Evolutionary conservation across 176 grass and related monocot genomes (phyloP), one percentile per base, ranked within the genome.

Genomic region (Carex cristatella): DNA sequence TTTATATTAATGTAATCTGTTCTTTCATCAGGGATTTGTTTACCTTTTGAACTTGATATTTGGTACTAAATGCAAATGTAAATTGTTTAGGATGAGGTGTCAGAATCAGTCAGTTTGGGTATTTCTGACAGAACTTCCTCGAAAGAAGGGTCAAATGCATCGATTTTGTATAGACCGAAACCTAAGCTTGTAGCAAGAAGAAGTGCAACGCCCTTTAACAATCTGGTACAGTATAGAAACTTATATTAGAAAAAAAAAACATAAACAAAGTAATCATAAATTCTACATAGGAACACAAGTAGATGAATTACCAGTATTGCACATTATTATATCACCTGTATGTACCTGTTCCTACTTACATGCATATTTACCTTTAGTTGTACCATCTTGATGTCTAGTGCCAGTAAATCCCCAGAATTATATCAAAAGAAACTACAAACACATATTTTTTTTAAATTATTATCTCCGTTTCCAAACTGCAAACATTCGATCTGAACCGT

Each of bases 101-200:
- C 84, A 44, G 71, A 79, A 51, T 86, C 84, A 6, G 13, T 63
- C 71, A 76, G 74, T 57, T 9, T 78, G 16, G 61, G 48, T 18
- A 57, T 78, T 57, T 57, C 74, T 56, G 74, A 57, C 28, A 33
- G 16, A 18, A 78, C 12, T 33, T 78, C 74, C 11, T 77, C 72
- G 1, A 77, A 77, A 56, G 71, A 63, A 67, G 84, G 61, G 2
- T 79, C 58, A 5, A 86, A 79, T 42, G 16, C 5, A 9, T 65
- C 67, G 14, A 65, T 86, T 79, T 79, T 86, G 61, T 86, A 54
- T 79, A 86, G 71, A 42, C 84, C 84, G n/a, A 79, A 59, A 31
- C 38, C 84, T 5, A 85, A 59, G 54, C 69, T 85, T 15, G 49
- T 85, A 51, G 61, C 84, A 38, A 79, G 84, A 64, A 79, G 60